Conservation (phyloP, 768 basidiomycete genomes). For the Mycena olivaceomarginata region DNA sequence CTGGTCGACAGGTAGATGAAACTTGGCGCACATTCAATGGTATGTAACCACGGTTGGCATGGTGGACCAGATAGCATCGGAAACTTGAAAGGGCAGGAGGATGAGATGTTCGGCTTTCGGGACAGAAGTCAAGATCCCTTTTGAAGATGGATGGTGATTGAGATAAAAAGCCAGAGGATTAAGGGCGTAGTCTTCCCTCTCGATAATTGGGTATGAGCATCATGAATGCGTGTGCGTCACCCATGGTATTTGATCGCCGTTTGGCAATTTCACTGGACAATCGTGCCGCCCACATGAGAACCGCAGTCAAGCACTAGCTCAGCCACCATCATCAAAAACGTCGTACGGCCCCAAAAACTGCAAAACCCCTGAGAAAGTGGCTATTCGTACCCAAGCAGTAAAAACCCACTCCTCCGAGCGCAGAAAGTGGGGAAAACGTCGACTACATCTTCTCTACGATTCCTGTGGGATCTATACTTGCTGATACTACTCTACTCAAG, state of each 20-base stretch:
- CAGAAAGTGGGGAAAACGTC: background rate
- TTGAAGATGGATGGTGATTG: conserved; percentile 7
- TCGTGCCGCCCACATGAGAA: conserved; percentile 1
- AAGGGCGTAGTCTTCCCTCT: conserved; percentile 6
- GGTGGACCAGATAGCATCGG: conserved; percentile 4
- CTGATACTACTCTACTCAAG: too few species aligned
- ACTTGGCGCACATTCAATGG: background rate
- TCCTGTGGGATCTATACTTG: background rate
- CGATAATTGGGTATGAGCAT: conserved; percentile 7
- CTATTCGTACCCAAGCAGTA: background rate
- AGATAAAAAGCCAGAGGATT: background rate
- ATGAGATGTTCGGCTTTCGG: conserved; percentile 3
- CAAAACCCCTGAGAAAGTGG: background rate
- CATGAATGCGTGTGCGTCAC: background rate
- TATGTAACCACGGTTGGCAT: conserved; percentile 2
- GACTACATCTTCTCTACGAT: conserved; percentile 4
- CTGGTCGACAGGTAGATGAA: conserved; percentile 1
- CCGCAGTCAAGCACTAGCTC: background rate
- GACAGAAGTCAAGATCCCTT: background rate
- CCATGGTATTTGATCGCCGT: conserved; percentile 5
- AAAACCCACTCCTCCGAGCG: conserved; percentile 1
- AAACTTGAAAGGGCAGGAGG: background rate
- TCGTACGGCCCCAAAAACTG: background rate
- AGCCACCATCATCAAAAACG: background rate
- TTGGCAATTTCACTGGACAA: background rate